Evolutionary conservation across 225 moss, liverwort and hornwort species (phyloP), one percentile per base, ranked within the genome.

Genomic region (Neckera pumila): DNA sequence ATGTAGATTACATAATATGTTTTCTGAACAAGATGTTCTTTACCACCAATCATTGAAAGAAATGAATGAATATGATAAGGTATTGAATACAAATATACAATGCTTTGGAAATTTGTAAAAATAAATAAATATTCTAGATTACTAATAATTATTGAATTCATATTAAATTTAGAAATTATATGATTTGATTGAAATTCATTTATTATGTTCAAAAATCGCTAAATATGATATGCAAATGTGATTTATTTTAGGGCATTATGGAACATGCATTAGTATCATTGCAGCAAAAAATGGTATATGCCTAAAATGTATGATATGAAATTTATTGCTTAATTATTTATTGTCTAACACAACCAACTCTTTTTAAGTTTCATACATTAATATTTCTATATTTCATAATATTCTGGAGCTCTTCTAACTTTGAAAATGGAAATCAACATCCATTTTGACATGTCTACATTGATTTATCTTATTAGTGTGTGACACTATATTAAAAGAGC

Each of bases 311-410:
- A 85, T 90, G 85, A 77, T 49, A 74, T 57, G 34, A 15, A 58
- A 28, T 67, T 69, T 13, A 31, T 3, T 42, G 27, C 67, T 14
- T 40, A 4, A 34, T 33, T 73, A n/a, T 58, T 66, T 31, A 30
- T 33, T 43, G 14, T 21, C 1, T 31, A 31, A 31, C 0, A 26
- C 0, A 0, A 0, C 6, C 23, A 36, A 36, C 1, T 16, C 17
- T 36, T 54, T 76, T n/a, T 14, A 23, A 25, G 11, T 74, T 43
- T 74, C 0, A 53, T 14, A 76, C 53, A 53, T 34, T 34, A 36
- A 36, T 53, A 53, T 14, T 53, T 76, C 9, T 53, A 34, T 76
- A 76, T 14, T 51, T 23, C 5, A 28, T 59, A 13, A 30, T 13
- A 60, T 60, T 42, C 13, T 80, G 60, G 3, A 80, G 2, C 19